phyloP scores from a whole-genome alignment of 495 filamentous ascomycete species.

The Rhypophila decipiens region DNA sequence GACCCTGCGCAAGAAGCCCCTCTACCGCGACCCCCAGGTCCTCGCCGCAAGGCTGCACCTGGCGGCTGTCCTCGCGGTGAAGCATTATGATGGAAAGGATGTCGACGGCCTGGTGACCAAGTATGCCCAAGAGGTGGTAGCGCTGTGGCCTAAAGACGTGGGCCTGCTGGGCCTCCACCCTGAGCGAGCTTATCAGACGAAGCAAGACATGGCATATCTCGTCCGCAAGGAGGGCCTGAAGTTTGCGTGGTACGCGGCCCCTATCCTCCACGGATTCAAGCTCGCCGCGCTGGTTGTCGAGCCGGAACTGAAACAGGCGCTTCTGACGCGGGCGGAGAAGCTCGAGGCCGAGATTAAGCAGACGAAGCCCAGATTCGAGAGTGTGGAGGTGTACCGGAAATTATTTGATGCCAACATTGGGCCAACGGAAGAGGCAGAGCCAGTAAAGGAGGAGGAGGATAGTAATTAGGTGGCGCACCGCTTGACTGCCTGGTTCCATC shows the following conservation, averaged over 20 bases:
- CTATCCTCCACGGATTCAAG: slow-evolving; percentile 35
- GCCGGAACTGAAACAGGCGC: slow-evolving; percentile 23
- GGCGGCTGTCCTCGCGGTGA: slow-evolving; percentile 25
- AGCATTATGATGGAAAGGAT: slow-evolving; percentile 18
- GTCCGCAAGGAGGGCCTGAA: slow-evolving; percentile 4
- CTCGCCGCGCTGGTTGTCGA: slow-evolving; percentile 30
- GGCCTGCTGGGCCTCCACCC: slow-evolving; percentile 29
- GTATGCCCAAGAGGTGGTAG: slow-evolving; percentile 29
- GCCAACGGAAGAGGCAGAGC: no score
- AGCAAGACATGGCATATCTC: slow-evolving; percentile 22
- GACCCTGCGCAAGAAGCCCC: slow-evolving; percentile 7
- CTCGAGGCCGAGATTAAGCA: slow-evolving; percentile 25
- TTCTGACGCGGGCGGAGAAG: slow-evolving; percentile 19
- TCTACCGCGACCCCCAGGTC: slow-evolving; percentile 33
- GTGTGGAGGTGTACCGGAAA: no score
- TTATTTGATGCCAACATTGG: no score
- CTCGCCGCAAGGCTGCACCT: slow-evolving; percentile 33
- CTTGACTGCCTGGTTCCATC: not conserved
- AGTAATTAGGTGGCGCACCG: no score
- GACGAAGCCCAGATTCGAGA: no score
- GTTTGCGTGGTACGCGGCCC: slow-evolving; percentile 21
- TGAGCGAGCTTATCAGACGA: slow-evolving; percentile 11
- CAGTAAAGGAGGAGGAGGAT: no score
- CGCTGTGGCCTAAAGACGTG: slow-evolving; percentile 29
- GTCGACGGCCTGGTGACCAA: slow-evolving; percentile 20